These are phyloP conservation scores for Exophiala sp. DNA, from an alignment of 2,329 filamentous ascomycete species.

Conservation along the genomic window DNA sequence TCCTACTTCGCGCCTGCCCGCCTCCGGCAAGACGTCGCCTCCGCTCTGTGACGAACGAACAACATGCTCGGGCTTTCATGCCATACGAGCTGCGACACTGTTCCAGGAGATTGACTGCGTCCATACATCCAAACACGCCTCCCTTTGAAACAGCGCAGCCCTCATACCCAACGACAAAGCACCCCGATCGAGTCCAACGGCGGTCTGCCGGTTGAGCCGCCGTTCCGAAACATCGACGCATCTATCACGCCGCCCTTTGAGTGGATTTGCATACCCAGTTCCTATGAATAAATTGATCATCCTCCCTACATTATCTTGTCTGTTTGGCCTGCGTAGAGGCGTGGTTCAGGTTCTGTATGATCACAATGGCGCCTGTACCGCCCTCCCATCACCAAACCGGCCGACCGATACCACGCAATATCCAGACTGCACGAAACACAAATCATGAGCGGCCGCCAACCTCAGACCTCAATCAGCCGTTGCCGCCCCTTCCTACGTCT, in stretches of 20 bases:
- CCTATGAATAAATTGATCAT: slow-evolving; percentile 12
- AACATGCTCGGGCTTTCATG: slow-evolving; percentile 19
- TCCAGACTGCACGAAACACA: slow-evolving; percentile 8
- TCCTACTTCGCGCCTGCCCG: slow-evolving; percentile 12
- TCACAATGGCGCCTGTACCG: slow-evolving; percentile 19
- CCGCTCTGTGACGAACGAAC: slow-evolving; percentile 2
- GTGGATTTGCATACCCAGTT: slow-evolving; percentile 2
- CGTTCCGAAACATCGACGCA: slow-evolving; percentile 1
- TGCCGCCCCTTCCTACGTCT: slow-evolving; percentile 23
- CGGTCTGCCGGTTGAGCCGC: slow-evolving; percentile 6
- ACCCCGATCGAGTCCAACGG: neutral
- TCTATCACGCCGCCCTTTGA: slow-evolving; percentile 4
- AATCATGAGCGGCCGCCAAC: slow-evolving; percentile 10
- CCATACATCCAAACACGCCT: neutral
- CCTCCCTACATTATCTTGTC: neutral
- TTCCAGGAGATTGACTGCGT: slow-evolving; percentile 23
- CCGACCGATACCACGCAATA: slow-evolving; percentile 16
- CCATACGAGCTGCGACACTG: slow-evolving; percentile 18
- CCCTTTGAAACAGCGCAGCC: neutral
- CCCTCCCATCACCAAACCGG: slow-evolving; percentile 11
- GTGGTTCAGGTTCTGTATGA: neutral
- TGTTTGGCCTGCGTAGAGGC: slow-evolving; percentile 5
- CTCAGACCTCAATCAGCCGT: slow-evolving; percentile 24
- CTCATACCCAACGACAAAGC: neutral
- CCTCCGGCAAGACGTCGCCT: slow-evolving; percentile 10